Conservation (phyloP, 2,329 filamentous ascomycete genomes). For the Colletotrichum siamense region DNA sequence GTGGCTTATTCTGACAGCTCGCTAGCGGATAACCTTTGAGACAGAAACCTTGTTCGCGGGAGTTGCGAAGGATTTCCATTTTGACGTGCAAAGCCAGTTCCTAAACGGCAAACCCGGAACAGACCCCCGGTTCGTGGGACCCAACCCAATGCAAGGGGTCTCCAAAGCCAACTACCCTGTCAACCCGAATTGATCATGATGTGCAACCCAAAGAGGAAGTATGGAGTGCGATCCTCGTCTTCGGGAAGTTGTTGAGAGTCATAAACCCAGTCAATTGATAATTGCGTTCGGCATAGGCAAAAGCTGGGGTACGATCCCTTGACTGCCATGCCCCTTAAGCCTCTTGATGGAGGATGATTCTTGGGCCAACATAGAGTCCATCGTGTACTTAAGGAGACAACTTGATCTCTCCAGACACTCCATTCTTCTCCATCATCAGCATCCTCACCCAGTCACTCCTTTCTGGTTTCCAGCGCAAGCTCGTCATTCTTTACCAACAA, state of each 20-base stretch:
- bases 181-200: background rate
- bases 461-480: background rate
- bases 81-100: background rate
- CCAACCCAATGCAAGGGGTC: background rate
- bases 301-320: background rate
- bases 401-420: background rate
- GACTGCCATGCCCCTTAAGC: background rate
- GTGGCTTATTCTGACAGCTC: background rate
- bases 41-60: background rate
- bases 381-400: background rate
- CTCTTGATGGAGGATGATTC: background rate
- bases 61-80: background rate
- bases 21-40: background rate
- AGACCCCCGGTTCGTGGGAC: background rate
- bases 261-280: background rate
- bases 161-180: background rate
- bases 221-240: background rate
- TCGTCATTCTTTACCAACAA: constrained; percentile 3
- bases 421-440: constrained; percentile 1
- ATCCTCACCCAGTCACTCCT: constrained; percentile 18
- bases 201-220: background rate
- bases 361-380: background rate
- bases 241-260: background rate
- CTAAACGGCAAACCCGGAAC: background rate
- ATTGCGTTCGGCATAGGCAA: background rate